phyloP scores from a whole-genome alignment of 1,284 basidiomycete species.

The Sanghuangporus weigelae region DNA sequence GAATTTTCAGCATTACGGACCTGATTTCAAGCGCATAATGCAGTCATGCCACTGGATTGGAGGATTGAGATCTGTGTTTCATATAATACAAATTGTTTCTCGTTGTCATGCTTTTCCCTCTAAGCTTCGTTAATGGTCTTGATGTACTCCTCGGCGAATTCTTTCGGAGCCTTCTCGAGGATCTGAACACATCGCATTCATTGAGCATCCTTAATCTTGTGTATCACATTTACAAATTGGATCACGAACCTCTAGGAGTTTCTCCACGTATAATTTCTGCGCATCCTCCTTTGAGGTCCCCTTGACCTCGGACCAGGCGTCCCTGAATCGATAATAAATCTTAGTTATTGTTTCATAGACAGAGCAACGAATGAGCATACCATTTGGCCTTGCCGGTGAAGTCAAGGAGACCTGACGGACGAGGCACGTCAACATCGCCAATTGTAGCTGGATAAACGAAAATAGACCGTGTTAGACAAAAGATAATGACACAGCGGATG shows the following conservation, averaged over 20 bases:
- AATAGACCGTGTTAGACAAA: not conserved
- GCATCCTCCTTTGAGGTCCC: slow-evolving; percentile 71
- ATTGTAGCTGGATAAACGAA: slow-evolving; percentile 48
- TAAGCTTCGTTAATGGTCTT: slow-evolving; percentile 53
- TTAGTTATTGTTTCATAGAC: not conserved
- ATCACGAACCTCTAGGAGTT: slow-evolving; percentile 58
- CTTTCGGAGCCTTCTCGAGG: slow-evolving; percentile 44
- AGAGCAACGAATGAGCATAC: slow-evolving; percentile 36
- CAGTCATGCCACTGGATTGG: not conserved
- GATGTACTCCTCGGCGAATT: slow-evolving; percentile 53
- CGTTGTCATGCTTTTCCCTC: not conserved
- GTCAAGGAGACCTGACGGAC: slow-evolving; percentile 66
- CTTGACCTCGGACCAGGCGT: slow-evolving; percentile 82
- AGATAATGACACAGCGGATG: not conserved
- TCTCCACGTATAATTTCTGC: slow-evolving; percentile 64
- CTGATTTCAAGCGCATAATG: no score
- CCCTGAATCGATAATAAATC: slow-evolving; percentile 40
- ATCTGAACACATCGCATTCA: slow-evolving; percentile 35
- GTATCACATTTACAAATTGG: not conserved
- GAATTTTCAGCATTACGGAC: no score
- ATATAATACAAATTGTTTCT: not conserved
- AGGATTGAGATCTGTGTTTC: not conserved
- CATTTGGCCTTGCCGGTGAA: slow-evolving; percentile 84
- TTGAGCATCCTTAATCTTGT: not conserved
- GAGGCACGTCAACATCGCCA: slow-evolving; percentile 62